Percentiles rank a stretch among this genome's conserved stretches.
phyloP scores from a whole-genome alignment of 352 stramenopile species.

The Phytophthora capsici region DNA sequence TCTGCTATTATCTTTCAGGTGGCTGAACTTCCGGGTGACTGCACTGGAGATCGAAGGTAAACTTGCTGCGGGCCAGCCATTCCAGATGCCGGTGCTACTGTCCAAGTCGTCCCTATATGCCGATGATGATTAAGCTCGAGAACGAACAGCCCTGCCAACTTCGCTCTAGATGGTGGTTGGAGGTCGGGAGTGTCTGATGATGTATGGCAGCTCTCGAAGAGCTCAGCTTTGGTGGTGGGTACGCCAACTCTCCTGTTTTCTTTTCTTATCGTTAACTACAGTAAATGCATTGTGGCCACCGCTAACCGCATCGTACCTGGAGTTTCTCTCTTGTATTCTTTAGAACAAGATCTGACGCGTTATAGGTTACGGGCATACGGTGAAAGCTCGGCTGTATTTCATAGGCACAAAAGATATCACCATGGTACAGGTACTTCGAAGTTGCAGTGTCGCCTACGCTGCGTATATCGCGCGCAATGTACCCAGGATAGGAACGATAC shows the following conservation, averaged over 20 bases:
- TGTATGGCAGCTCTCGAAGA: slow-evolving; percentile 6
- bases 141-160: neutral
- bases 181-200: slow-evolving; percentile 2
- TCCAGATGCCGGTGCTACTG: slow-evolving; percentile 85
- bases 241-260: slow-evolving; percentile 12
- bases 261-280: slow-evolving; percentile 21
- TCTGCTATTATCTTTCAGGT: slow-evolving; percentile 45
- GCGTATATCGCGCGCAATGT: slow-evolving; percentile 67
- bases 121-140: slow-evolving; percentile 75
- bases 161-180: neutral
- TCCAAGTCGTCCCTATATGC: slow-evolving; percentile 89
- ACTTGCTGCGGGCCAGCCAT: slow-evolving; percentile 76
- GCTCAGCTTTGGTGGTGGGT: slow-evolving; percentile 4
- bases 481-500: slow-evolving; percentile 54
- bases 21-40: slow-evolving; percentile 87
- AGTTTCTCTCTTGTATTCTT: too few species aligned
- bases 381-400: too few species aligned
- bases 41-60: slow-evolving; percentile 87
- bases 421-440: too few species aligned
- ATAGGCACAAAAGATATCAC: neutral
- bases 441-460: neutral
- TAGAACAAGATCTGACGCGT: too few species aligned
- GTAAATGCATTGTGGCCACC: slow-evolving; percentile 18
- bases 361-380: too few species aligned
- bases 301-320: neutral